A percentile compares a stretch with the other conserved stretches of the same genome.
Evolutionary conservation across 768 basidiomycete genomes (phyloP).

Genomic region (Podaxis sp.): DNA sequence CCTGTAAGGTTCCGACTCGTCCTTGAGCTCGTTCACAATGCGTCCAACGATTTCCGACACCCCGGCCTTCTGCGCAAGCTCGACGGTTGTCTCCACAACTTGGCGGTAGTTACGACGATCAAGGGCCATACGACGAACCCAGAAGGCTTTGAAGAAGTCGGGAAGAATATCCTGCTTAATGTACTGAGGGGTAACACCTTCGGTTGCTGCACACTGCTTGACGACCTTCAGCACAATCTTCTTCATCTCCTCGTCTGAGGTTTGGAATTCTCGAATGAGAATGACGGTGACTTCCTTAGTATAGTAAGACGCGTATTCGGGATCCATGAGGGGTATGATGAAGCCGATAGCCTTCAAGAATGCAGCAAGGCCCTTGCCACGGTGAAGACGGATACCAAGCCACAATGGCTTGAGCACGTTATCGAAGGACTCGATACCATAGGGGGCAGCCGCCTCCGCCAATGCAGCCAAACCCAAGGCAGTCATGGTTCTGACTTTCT

Average conservation of each 20-base stretch:
- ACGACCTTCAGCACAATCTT: slow-evolving; percentile 99
- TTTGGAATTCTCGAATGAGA: slow-evolving; percentile 97
- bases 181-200: slow-evolving; percentile 94
- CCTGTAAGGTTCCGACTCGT: slow-evolving; percentile 86
- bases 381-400: slow-evolving; percentile 92
- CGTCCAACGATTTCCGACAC: slow-evolving; percentile 94
- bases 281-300: slow-evolving; percentile 97
- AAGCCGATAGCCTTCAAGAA: slow-evolving; percentile 98
- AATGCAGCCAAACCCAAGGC: slow-evolving; percentile 89
- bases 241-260: slow-evolving; percentile 99
- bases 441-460: slow-evolving; percentile 96
- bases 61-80: slow-evolving; percentile 95
- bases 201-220: slow-evolving; percentile 97
- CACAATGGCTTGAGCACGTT: slow-evolving; percentile 93
- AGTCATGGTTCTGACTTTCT: slow-evolving; percentile 96
- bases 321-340: slow-evolving; percentile 99
- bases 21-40: slow-evolving; percentile 88
- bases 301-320: slow-evolving; percentile 98
- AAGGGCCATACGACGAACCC: slow-evolving; percentile 97
- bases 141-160: slow-evolving; percentile 99
- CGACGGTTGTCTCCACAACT: slow-evolving; percentile 98
- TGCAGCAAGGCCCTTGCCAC: slow-evolving; percentile 92
- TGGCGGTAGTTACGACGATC: slow-evolving; percentile 95
- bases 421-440: slow-evolving; percentile 99
- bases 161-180: slow-evolving; percentile 98